A percentile compares a stretch with the other conserved stretches of the same genome.
phyloP scores from a whole-genome alignment of 116 monocot genomes.

The Dioscorea cayenensis region DNA sequence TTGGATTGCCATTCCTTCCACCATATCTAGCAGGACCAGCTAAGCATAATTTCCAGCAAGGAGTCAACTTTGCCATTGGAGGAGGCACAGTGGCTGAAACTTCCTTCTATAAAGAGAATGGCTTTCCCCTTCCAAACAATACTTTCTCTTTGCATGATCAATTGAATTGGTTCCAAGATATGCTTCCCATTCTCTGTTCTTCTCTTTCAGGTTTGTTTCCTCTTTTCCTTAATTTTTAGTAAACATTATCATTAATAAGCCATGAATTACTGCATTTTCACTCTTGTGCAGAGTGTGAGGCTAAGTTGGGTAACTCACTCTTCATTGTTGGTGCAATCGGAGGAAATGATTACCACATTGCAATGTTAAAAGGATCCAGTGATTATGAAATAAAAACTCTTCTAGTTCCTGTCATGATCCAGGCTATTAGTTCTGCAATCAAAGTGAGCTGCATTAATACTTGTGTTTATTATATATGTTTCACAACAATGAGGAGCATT shows the following conservation, averaged over 20 bases:
- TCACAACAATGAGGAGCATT: not conserved
- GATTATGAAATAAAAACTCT: not conserved
- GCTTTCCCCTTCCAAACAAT: not conserved
- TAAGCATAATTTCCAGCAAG: conserved; percentile 3
- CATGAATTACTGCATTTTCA: not conserved
- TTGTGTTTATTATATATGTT: not conserved
- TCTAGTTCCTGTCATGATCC: not conserved
- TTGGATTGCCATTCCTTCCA: conserved; percentile 16
- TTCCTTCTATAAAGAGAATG: conserved; percentile 10
- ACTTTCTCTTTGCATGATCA: conserved; percentile 1
- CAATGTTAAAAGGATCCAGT: not conserved
- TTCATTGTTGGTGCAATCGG: conserved; percentile 6
- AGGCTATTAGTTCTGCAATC: not conserved
- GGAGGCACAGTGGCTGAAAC: conserved; percentile 18
- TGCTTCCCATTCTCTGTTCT: conserved; percentile 1
- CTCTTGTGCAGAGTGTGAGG: conserved; percentile 17
- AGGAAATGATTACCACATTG: conserved; percentile 1
- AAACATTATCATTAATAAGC: not conserved
- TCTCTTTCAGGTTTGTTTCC: not conserved
- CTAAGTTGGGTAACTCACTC: conserved; percentile 15
- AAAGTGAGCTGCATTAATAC: not conserved
- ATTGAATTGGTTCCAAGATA: conserved; percentile 12
- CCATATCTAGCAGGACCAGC: conserved; percentile 15
- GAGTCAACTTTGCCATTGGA: conserved; percentile 24
- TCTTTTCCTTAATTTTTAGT: not conserved